Conservation (phyloP, 768 basidiomycete genomes). For the Amanita subjunquillea region DNA sequence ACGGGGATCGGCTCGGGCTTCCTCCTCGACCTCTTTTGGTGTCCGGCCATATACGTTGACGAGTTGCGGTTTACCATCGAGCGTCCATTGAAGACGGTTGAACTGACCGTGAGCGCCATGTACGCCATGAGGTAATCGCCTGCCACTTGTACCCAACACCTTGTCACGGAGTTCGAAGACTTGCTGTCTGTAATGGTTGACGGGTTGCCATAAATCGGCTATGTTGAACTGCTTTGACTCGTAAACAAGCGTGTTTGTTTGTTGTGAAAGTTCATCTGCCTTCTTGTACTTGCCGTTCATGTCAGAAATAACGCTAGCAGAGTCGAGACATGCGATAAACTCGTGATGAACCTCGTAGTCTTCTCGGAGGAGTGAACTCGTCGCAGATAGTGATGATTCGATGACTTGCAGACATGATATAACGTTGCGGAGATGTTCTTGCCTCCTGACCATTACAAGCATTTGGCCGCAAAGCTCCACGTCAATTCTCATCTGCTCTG, state of each 20-base stretch:
- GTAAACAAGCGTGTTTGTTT: slow-evolving; percentile 59
- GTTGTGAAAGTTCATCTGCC: slow-evolving; percentile 45
- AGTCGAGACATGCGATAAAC: slow-evolving; percentile 37
- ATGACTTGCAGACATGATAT: slow-evolving; percentile 51
- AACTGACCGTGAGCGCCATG: slow-evolving; percentile 51
- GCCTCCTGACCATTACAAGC: slow-evolving; percentile 57
- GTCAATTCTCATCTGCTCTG: slow-evolving; percentile 67
- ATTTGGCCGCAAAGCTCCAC: slow-evolving; percentile 72
- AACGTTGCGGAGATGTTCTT: slow-evolving; percentile 58
- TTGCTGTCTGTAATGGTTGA: slow-evolving; percentile 47
- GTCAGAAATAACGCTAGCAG: slow-evolving; percentile 35
- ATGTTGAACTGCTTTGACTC: slow-evolving; percentile 62
- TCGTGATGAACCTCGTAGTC: slow-evolving; percentile 46
- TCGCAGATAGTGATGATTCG: slow-evolving; percentile 38
- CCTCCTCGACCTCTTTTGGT: slow-evolving; percentile 71
- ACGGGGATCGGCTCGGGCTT: slow-evolving; percentile 26
- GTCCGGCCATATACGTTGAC: slow-evolving; percentile 65
- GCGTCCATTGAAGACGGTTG: slow-evolving; percentile 59
- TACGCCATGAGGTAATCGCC: slow-evolving; percentile 36
- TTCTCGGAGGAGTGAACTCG: slow-evolving; percentile 45
- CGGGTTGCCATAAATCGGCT: slow-evolving; percentile 57
- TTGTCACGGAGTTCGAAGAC: slow-evolving; percentile 56
- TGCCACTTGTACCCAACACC: slow-evolving; percentile 53
- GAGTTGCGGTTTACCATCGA: slow-evolving; percentile 49
- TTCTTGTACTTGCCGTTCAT: slow-evolving; percentile 40